Percentiles rank a stretch among this genome's conserved stretches.
phyloP scores from a whole-genome alignment of 2,329 filamentous ascomycete genomes.

The Hypoxylon sp. region DNA sequence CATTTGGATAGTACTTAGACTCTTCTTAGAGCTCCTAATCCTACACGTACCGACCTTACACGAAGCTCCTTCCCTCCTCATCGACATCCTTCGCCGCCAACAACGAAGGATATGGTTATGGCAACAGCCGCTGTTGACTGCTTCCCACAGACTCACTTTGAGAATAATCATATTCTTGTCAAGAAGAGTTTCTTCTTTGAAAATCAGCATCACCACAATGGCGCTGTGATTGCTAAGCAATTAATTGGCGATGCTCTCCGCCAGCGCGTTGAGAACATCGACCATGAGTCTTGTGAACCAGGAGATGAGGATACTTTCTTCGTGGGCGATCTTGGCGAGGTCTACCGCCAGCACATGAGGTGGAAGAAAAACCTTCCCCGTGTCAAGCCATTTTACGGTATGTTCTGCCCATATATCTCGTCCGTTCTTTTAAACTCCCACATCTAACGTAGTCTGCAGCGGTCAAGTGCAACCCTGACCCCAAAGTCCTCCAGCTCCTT shows the following conservation, averaged over 20 bases:
- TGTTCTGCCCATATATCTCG: conserved; percentile 54
- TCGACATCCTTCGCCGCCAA: conserved; percentile 45
- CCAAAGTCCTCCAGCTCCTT: conserved; percentile 88
- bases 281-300: conserved; percentile 88
- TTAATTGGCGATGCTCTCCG: conserved; percentile 90
- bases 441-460: conserved; percentile 66
- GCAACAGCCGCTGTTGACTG: conserved; percentile 72
- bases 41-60: conserved; percentile 42
- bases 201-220: conserved; percentile 60
- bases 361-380: conserved; percentile 96
- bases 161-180: conserved; percentile 61
- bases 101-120: conserved; percentile 74
- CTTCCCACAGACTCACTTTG: conserved; percentile 66
- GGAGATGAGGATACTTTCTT: conserved; percentile 99
- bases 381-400: conserved; percentile 97
- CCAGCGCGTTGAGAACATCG: conserved; percentile 84
- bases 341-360: conserved; percentile 97
- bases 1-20: conserved; percentile 41
- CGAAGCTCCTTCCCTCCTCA: conserved; percentile 42
- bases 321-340: conserved; percentile 96
- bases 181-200: conserved; percentile 58
- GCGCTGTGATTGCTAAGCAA: conserved; percentile 74
- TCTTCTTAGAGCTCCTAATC: conserved; percentile 40
- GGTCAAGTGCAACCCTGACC: conserved; percentile 99
- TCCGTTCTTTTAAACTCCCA: background rate